Evolutionary conservation across 495 filamentous ascomycete genomes (phyloP).

Genomic region (Chaetomidium leptoderma): DNA sequence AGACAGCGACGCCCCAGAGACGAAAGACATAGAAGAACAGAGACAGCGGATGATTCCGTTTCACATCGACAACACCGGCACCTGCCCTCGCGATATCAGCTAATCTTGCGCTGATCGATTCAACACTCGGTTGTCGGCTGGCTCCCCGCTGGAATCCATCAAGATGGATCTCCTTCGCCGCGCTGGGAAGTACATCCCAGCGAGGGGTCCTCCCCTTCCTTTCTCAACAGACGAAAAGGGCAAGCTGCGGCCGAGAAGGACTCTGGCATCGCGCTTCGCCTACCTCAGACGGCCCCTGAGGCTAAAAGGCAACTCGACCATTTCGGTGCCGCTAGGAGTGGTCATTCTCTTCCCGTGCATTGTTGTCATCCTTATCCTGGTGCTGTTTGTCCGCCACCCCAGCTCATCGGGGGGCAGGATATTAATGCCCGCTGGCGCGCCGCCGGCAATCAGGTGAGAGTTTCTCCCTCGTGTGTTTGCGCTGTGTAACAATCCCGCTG

Average conservation of each 20-base stretch:
- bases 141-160: conserved; percentile 27
- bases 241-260: conserved; percentile 29
- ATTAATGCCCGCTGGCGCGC: conserved; percentile 83
- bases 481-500: neutral
- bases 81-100: neutral
- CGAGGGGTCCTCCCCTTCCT: conserved; percentile 38
- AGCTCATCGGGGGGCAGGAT: conserved; percentile 75
- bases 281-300: conserved; percentile 87
- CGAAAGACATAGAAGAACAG: conserved; percentile 3
- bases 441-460: conserved; percentile 81
- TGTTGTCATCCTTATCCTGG: conserved; percentile 83
- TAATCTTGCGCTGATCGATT: conserved; percentile 2
- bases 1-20: conserved; percentile 4
- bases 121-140: conserved; percentile 3
- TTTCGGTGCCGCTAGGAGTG: conserved; percentile 90
- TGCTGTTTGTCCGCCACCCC: conserved; percentile 87
- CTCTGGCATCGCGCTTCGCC: conserved; percentile 55
- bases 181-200: conserved; percentile 47
- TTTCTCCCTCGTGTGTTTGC: neutral
- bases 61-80: neutral
- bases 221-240: conserved; percentile 46
- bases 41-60: conserved; percentile 4
- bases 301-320: conserved; percentile 86
- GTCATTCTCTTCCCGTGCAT: conserved; percentile 90
- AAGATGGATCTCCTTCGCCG: conserved; percentile 55